A percentile compares a stretch with the other conserved stretches of the same genome.
Evolutionary conservation across 2,329 filamentous ascomycete species (phyloP).

Genomic region (Phaeosphaeriaceae sp.): DNA sequence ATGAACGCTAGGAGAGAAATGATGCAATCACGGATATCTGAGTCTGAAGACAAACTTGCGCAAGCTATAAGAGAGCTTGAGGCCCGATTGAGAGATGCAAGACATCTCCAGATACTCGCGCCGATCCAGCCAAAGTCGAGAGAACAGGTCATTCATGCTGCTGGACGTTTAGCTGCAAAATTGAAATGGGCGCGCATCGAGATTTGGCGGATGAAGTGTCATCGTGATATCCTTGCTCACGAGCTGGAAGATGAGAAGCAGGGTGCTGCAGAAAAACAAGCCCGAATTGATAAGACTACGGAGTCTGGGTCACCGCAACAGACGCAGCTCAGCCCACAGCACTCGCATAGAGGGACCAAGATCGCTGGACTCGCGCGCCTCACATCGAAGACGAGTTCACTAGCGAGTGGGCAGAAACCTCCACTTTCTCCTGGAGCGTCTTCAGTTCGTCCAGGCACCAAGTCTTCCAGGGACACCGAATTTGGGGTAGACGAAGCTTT

Average conservation of each 20-base stretch:
- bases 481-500: conserved; percentile 50
- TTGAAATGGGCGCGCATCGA: conserved; percentile 94
- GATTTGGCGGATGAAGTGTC: conserved; percentile 89
- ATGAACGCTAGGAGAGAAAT: conserved; percentile 80
- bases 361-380: conserved; percentile 43
- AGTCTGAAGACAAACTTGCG: conserved; percentile 80
- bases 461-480: conserved; percentile 46
- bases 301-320: conserved; percentile 25
- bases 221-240: conserved; percentile 83
- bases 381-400: conserved; percentile 46
- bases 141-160: conserved; percentile 83
- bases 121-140: conserved; percentile 90
- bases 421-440: conserved; percentile 38
- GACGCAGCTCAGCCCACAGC: conserved; percentile 34
- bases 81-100: conserved; percentile 81
- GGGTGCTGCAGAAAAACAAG: conserved; percentile 35
- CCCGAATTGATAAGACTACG: conserved; percentile 32
- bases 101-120: conserved; percentile 85
- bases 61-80: conserved; percentile 79
- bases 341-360: conserved; percentile 34
- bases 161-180: conserved; percentile 82
- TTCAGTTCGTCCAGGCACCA: conserved; percentile 41
- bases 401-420: conserved; percentile 37
- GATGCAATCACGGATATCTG: conserved; percentile 81
- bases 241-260: conserved; percentile 82